Percentiles rank a stretch among this genome's conserved stretches.
These are phyloP conservation scores for Fomes fomentarius DNA, from an alignment of 1,284 basidiomycete genomes.

Conservation along the genomic window DNA sequence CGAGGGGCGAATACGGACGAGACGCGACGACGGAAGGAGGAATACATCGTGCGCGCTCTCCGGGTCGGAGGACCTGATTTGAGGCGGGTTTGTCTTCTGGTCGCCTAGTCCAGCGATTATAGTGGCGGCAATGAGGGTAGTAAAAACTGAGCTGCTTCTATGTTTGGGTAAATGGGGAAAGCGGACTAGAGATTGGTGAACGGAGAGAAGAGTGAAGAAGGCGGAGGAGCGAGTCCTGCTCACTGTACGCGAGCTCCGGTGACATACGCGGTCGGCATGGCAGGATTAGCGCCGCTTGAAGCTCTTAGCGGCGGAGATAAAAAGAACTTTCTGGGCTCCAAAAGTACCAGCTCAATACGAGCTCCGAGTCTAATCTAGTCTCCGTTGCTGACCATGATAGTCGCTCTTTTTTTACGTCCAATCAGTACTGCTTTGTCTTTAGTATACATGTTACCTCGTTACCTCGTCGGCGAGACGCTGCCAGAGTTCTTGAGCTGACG, in stretches of 20 bases:
- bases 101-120: neutral
- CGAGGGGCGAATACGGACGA: slow-evolving; percentile 37
- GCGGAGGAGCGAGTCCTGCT: neutral
- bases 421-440: no score
- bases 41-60: slow-evolving; percentile 42
- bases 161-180: no score
- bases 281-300: slow-evolving; percentile 17
- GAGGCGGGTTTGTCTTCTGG: neutral
- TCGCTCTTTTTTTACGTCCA: no score
- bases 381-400: no score
- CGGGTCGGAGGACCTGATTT: slow-evolving; percentile 1
- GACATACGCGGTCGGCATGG: slow-evolving; percentile 20
- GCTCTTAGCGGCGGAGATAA: neutral
- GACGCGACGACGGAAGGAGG: slow-evolving; percentile 45
- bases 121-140: neutral
- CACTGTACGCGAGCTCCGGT: neutral
- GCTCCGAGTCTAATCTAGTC: no score
- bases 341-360: no score
- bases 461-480: no score
- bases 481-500: no score
- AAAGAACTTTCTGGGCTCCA: no score
- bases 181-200: no score
- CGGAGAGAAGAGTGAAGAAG: neutral
- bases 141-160: neutral
- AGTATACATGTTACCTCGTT: no score